Evolutionary conservation across 2,329 filamentous ascomycete species (phyloP).

Genomic region (Fusarium sp.): DNA sequence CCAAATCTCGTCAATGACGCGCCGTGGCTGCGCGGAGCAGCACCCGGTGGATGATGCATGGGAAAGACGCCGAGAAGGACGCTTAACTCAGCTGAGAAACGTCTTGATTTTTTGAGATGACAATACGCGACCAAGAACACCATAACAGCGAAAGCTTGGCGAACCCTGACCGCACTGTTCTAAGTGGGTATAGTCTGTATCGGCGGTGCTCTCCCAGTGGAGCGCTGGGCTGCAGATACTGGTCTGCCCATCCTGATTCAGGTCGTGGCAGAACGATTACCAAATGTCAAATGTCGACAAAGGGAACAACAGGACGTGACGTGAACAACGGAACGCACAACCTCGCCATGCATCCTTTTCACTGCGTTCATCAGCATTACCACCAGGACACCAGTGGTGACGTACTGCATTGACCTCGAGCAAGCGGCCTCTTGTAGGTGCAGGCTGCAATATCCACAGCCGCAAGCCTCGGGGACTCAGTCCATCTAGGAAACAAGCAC

Average conservation of each 20-base stretch:
- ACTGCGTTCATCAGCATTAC: slow-evolving; percentile 8
- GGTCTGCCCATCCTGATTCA: slow-evolving; percentile 41
- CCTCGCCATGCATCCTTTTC: slow-evolving; percentile 17
- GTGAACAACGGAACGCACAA: slow-evolving; percentile 17
- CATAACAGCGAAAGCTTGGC: slow-evolving; percentile 40
- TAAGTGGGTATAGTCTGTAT: slow-evolving; percentile 29
- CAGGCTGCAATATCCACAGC: slow-evolving; percentile 26
- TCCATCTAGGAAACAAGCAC: slow-evolving; percentile 30
- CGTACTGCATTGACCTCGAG: slow-evolving; percentile 31
- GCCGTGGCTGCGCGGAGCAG: slow-evolving; percentile 30
- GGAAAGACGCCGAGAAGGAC: slow-evolving; percentile 35
- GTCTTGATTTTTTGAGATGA: slow-evolving; percentile 21
- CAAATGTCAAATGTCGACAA: slow-evolving; percentile 32
- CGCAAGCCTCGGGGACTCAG: slow-evolving; percentile 31
- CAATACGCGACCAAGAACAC: slow-evolving; percentile 25
- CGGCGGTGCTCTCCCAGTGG: slow-evolving; percentile 41
- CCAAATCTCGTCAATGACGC: slow-evolving; percentile 39
- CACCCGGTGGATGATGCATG: slow-evolving; percentile 36
- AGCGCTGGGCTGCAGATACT: slow-evolving; percentile 33
- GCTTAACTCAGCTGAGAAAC: slow-evolving; percentile 46
- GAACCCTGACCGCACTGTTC: slow-evolving; percentile 37
- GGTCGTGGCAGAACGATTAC: slow-evolving; percentile 24
- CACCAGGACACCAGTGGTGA: slow-evolving; percentile 26
- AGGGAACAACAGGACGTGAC: slow-evolving; percentile 10
- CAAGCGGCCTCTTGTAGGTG: slow-evolving; percentile 19